A percentile compares a stretch with the other conserved stretches of the same genome.
These are phyloP conservation scores for Glebionis coronaria DNA, from an alignment of 129 eudicot species.

Conservation along the genomic window DNA sequence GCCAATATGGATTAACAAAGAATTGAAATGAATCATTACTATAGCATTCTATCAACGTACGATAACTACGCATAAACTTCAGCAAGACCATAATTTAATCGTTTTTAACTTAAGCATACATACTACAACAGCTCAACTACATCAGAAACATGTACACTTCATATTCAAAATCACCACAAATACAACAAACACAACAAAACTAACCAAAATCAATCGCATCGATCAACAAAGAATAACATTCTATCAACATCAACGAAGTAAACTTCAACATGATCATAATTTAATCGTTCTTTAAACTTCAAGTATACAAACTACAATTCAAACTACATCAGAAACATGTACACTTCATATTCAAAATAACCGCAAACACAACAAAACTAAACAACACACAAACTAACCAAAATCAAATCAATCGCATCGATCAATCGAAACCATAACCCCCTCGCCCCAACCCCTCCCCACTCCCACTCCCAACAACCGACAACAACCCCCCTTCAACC, in stretches of 20 bases:
- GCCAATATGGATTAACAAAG: too few relatives aligned
- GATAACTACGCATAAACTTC: too few relatives aligned
- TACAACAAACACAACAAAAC: not conserved
- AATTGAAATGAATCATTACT: too few relatives aligned
- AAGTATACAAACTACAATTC: not conserved
- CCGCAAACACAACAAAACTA: not conserved
- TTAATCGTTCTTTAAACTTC: too few relatives aligned
- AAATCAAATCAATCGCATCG: not conserved
- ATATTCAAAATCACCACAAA: not conserved
- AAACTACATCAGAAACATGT: slow-evolving; percentile 11
- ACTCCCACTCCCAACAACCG: slow-evolving; percentile 45
- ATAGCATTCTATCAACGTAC: too few relatives aligned
- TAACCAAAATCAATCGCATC: too few relatives aligned
- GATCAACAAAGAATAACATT: not conserved
- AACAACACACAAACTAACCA: too few relatives aligned
- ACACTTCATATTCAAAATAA: not conserved
- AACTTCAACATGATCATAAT: too few relatives aligned
- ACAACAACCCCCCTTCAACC: slow-evolving; percentile 62
- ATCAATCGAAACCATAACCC: slow-evolving; percentile 16
- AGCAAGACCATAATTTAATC: too few relatives aligned
- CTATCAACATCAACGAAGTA: too few relatives aligned
- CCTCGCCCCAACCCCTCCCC: not conserved
- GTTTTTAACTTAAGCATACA: too few relatives aligned
- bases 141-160: not conserved
- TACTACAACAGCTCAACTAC: slow-evolving; percentile 10